Conservation (phyloP, 2,329 filamentous ascomycete species). For the Cytospora schulzeri region DNA sequence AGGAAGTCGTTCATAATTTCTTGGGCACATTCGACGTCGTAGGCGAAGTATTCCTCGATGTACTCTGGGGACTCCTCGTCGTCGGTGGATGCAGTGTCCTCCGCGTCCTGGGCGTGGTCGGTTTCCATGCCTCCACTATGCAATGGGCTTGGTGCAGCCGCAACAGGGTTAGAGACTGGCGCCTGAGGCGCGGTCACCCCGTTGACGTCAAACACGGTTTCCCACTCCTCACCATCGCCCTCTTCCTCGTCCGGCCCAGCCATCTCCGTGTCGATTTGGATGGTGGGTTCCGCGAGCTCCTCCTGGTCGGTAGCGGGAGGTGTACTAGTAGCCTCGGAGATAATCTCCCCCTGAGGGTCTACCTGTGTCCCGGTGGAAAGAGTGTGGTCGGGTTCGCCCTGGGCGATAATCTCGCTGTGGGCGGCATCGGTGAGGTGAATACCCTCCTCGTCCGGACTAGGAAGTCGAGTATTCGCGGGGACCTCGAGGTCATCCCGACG, state of each 20-base stretch:
- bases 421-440: background rate
- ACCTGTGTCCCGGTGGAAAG: background rate
- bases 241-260: background rate
- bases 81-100: background rate
- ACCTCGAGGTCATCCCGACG: background rate
- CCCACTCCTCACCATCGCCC: background rate
- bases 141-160: too few relatives aligned
- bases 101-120: background rate
- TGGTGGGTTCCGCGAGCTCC: background rate
- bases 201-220: background rate
- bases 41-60: background rate
- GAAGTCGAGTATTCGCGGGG: background rate
- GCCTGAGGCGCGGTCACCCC: background rate
- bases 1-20: background rate
- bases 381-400: background rate
- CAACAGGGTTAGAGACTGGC: background rate
- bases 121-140: too few relatives aligned
- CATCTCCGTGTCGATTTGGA: background rate
- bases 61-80: background rate
- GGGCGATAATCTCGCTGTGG: background rate
- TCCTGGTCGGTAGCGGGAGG: background rate
- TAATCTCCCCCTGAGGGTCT: background rate
- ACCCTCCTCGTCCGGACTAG: background rate
- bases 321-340: background rate
- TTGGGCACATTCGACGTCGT: background rate